phyloP scores from a whole-genome alignment of 495 filamentous ascomycete genomes.

The Xylaria flabelliformis region DNA sequence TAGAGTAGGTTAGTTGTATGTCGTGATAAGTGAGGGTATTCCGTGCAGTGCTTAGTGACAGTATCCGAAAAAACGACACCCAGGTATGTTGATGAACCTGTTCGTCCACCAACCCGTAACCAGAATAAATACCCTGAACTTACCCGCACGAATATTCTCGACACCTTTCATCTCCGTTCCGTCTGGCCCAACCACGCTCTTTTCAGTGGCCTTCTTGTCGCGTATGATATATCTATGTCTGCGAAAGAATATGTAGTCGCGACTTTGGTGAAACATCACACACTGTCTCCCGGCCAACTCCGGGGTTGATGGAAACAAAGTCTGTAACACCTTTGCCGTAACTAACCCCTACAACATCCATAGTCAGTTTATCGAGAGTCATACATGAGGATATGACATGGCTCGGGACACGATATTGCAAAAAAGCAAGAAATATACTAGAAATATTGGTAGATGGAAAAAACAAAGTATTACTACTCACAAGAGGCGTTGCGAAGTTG shows the following conservation, averaged over 20 bases:
- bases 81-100: neutral
- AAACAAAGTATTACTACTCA: neutral
- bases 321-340: slow-evolving; percentile 84
- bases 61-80: neutral
- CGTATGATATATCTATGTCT: slow-evolving; percentile 92
- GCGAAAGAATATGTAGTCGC: slow-evolving; percentile 94
- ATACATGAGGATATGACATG: neutral
- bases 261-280: slow-evolving; percentile 87
- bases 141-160: slow-evolving; percentile 78
- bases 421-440: neutral
- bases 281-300: slow-evolving; percentile 86
- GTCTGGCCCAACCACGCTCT: slow-evolving; percentile 81
- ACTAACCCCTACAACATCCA: slow-evolving; percentile 64
- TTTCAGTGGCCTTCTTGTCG: slow-evolving; percentile 83
- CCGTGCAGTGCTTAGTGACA: neutral
- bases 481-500: slow-evolving; percentile 88
- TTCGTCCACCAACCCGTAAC: neutral
- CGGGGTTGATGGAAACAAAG: slow-evolving; percentile 80
- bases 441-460: neutral
- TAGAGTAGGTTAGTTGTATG: slow-evolving; percentile 12
- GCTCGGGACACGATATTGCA: neutral
- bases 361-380: neutral
- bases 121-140: slow-evolving; percentile 8
- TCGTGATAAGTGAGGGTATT: neutral
- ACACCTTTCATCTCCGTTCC: slow-evolving; percentile 86